Base-by-base conservation (phyloP, 192 early-diverging fungal genomes). In the Umbelopsis sp. region DNA sequence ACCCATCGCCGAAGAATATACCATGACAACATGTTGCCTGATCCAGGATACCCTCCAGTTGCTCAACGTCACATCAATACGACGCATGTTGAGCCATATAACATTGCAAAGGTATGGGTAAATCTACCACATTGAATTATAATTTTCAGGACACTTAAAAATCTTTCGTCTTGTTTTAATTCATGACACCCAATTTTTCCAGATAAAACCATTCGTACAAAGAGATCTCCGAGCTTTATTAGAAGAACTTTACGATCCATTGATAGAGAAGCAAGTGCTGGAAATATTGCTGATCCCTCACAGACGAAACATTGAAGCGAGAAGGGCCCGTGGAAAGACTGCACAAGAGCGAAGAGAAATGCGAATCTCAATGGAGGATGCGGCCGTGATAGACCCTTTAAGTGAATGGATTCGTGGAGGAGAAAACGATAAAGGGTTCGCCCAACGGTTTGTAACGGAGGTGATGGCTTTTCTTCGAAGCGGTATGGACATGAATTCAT, bases 361-460 rank as follows among this genome's bases (percentile, higher is more conserved):
- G 11, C 30, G 23, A 18, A 52, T 69, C 11, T 48, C 3, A 15
- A 73, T 73, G 72, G 25, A 73, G 13, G 72, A 67, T 22, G 20
- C 51, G 12, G 33, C 20, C 0, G 46, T 73, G 21, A 46, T 68
- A 16, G 72, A 49, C 16, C 4, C 27, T 25, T 48, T 73, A 13
- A 27, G 51, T 13, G 72, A 53, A 7, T 73, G 72, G 72, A 20
- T 73, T 2, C 49, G 49, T 25, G 72, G 67, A 48, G 66, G 52
- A 12, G 44, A 44, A 2, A 27, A 46, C 15, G 49, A 52, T 27
- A 52, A 13, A n/a, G 35, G 67, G 1, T 50, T 68, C 23, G 72
- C 72, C 35, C 27, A 55, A 22, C 30, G 49, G 20, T 58, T 73
- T 7, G 35, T 73, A 2, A 25, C 15, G 7, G 72, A 73, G 18